Percentiles rank a stretch among this genome's conserved stretches.
Evolutionary conservation across 2,329 filamentous ascomycete genomes (phyloP).

Genomic region (Sclerotinia spermophila): DNA sequence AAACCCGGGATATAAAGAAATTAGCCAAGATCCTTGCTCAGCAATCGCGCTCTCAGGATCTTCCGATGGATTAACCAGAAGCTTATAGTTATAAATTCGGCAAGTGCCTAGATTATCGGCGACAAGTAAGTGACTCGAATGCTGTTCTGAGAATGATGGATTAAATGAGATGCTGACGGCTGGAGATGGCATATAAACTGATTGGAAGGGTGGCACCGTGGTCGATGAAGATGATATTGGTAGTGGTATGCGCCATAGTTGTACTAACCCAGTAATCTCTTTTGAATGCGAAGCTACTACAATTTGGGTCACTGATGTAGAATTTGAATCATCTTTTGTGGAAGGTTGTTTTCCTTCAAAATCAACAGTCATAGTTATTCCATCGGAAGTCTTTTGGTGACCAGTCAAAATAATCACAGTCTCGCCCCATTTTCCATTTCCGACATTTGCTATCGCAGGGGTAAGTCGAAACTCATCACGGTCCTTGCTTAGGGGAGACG

Average conservation of each 20-base stretch:
- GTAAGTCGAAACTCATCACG: slow-evolving; percentile 49
- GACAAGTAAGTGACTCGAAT: slow-evolving; percentile 55
- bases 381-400: slow-evolving; percentile 51
- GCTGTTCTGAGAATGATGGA: slow-evolving; percentile 41
- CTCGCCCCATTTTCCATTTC: slow-evolving; percentile 62
- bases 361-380: slow-evolving; percentile 51
- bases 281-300: slow-evolving; percentile 59
- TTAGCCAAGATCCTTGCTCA: slow-evolving; percentile 59
- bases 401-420: slow-evolving; percentile 52
- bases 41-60: slow-evolving; percentile 39
- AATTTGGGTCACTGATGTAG: slow-evolving; percentile 40
- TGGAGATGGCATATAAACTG: slow-evolving; percentile 53
- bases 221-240: slow-evolving; percentile 37
- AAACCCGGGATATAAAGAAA: slow-evolving; percentile 53
- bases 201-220: slow-evolving; percentile 53
- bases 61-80: slow-evolving; percentile 46
- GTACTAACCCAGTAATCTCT: slow-evolving; percentile 56
- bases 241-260: slow-evolving; percentile 53
- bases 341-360: slow-evolving; percentile 38
- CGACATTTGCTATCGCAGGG: slow-evolving; percentile 52
- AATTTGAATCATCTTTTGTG: slow-evolving; percentile 22
- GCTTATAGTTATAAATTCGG: slow-evolving; percentile 59
- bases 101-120: slow-evolving; percentile 54
- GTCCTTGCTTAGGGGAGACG: slow-evolving; percentile 56
- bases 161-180: slow-evolving; percentile 59